These are phyloP conservation scores for Aspergillus affinis DNA, from an alignment of 495 filamentous ascomycete species.

Conservation along the genomic window DNA sequence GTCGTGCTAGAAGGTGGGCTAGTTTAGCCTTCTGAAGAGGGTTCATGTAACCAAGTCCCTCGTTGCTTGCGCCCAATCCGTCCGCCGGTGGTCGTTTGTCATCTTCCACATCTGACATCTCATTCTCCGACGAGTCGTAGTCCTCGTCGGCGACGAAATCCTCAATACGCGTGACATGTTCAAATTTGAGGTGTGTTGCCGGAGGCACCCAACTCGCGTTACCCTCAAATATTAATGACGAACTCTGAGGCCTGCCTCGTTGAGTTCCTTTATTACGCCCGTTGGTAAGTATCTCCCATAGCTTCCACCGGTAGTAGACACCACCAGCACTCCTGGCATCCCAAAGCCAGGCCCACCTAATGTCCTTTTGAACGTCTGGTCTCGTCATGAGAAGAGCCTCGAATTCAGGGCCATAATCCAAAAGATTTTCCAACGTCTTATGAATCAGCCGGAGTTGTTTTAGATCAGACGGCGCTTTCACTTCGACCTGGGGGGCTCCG, in stretches of 20 bases:
- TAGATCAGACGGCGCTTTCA: conserved; percentile 74
- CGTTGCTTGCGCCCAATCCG: conserved; percentile 31
- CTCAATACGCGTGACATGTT: conserved; percentile 69
- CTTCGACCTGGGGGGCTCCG: conserved; percentile 63
- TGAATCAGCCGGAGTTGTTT: conserved; percentile 83
- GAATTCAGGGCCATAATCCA: conserved; percentile 82
- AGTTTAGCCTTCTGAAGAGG: conserved; percentile 84
- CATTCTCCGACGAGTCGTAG: conserved; percentile 85
- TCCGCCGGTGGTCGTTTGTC: conserved; percentile 55
- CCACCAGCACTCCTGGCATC: conserved; percentile 77
- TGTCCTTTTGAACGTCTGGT: conserved; percentile 73
- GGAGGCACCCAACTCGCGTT: conserved; percentile 71
- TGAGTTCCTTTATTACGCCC: conserved; percentile 25
- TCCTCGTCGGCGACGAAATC: conserved; percentile 81
- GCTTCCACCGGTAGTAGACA: conserved; percentile 85
- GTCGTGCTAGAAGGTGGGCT: conserved; percentile 71
- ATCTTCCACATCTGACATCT: conserved; percentile 77
- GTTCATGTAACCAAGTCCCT: conserved; percentile 73
- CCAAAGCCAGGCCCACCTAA: conserved; percentile 94
- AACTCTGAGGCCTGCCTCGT: conserved; percentile 26
- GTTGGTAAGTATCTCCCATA: conserved; percentile 78
- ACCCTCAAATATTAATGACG: conserved; percentile 62
- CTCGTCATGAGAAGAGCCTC: conserved; percentile 90
- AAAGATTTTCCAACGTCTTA: conserved; percentile 74
- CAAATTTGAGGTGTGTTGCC: conserved; percentile 64